Evolutionary conservation across 2,329 filamentous ascomycete species (phyloP).

Genomic region (Chlorencoelia australis): DNA sequence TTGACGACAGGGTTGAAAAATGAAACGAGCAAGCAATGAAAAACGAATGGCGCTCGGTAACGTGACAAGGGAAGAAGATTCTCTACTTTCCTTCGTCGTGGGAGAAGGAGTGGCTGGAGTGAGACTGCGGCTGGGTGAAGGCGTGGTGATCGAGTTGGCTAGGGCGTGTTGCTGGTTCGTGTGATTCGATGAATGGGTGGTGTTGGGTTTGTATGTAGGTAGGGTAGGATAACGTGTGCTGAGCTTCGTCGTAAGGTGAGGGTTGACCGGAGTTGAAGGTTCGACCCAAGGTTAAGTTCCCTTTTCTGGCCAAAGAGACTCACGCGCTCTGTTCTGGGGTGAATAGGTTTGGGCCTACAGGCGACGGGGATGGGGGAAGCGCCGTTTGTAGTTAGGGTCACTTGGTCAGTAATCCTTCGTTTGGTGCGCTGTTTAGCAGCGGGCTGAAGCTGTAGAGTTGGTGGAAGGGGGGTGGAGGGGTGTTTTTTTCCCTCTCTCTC

Average conservation of each 20-base stretch:
- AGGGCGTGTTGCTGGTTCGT: background rate
- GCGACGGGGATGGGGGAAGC: conserved; percentile 6
- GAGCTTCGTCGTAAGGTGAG: background rate
- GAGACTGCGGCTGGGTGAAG: conserved; percentile 11
- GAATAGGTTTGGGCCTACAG: background rate
- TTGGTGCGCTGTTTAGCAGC: no score
- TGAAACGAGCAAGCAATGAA: conserved; percentile 13
- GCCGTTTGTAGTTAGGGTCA: background rate
- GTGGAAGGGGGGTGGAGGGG: no score
- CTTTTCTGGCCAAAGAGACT: background rate
- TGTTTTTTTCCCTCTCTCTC: background rate
- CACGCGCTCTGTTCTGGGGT: background rate
- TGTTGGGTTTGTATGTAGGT: background rate
- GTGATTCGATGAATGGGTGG: background rate
- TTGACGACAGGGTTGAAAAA: conserved; percentile 19
- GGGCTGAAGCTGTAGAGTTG: no score
- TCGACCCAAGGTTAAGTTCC: background rate
- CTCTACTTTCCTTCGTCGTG: conserved; percentile 9
- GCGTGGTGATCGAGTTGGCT: conserved; percentile 1
- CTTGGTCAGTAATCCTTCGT: no score
- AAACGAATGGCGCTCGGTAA: conserved; percentile 15
- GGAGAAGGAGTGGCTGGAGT: conserved; percentile 6
- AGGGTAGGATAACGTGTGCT: background rate
- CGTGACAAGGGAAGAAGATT: conserved; percentile 18
- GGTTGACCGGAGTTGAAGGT: background rate